A percentile compares a stretch with the other conserved stretches of the same genome.
Evolutionary conservation across 208 protist genomes (phyloP).

Genomic region (Endotrypanum monterogeii): DNA sequence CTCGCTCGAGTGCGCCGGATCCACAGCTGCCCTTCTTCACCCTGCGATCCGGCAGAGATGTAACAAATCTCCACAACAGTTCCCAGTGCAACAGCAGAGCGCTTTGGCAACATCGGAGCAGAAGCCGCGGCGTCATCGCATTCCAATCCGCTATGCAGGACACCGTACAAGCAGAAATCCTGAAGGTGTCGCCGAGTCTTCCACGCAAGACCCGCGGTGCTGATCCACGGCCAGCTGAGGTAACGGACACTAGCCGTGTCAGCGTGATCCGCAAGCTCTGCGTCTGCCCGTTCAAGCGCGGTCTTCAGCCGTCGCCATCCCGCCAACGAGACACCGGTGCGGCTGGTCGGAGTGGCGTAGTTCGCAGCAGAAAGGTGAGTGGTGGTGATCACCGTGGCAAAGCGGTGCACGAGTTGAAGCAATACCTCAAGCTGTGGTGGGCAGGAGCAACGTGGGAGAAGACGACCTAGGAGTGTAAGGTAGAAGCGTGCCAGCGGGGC

Average conservation of each 20-base stretch:
- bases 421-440: slow-evolving; percentile 26
- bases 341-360: slow-evolving; percentile 9
- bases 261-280: not conserved
- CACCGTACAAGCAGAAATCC: not conserved
- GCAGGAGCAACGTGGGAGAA: slow-evolving; percentile 42
- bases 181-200: not conserved
- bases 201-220: slow-evolving; percentile 4
- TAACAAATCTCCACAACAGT: slow-evolving; percentile 14
- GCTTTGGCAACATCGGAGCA: not conserved
- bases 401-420: slow-evolving; percentile 38
- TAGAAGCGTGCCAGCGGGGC: slow-evolving; percentile 57
- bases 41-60: not conserved
- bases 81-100: not conserved
- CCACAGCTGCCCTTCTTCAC: slow-evolving; percentile 11
- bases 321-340: slow-evolving; percentile 4
- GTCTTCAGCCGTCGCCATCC: slow-evolving; percentile 10
- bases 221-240: not conserved
- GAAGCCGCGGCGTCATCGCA: not conserved
- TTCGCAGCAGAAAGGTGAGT: slow-evolving; percentile 5
- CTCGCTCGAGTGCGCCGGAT: slow-evolving; percentile 2
- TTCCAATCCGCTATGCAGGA: not conserved
- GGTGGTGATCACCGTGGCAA: slow-evolving; percentile 30
- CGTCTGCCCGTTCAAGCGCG: not conserved
- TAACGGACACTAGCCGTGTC: not conserved
- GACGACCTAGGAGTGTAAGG: slow-evolving; percentile 36